These are phyloP conservation scores for Astrothelium macrocarpum DNA, from an alignment of 495 filamentous ascomycete species.

Conservation along the genomic window DNA sequence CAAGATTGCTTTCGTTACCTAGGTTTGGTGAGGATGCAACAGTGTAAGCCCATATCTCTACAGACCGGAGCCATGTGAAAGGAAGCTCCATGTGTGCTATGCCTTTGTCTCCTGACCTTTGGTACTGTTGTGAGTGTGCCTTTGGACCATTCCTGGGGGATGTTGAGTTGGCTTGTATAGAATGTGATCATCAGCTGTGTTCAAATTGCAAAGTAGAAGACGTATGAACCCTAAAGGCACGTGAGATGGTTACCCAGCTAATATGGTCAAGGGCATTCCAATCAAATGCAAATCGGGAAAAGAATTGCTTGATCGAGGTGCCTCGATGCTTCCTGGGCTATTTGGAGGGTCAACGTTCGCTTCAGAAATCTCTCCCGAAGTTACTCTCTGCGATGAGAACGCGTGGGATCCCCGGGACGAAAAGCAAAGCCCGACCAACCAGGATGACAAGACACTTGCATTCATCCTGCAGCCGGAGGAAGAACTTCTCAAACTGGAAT, in stretches of 20 bases:
- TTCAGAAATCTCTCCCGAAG: background rate
- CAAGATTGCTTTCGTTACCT: too few species aligned
- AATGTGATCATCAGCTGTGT: background rate
- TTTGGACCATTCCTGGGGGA: background rate
- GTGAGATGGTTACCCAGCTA: background rate
- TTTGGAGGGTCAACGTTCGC: background rate
- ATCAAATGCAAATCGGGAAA: background rate
- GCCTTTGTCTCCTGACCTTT: too few species aligned
- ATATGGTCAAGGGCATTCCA: background rate
- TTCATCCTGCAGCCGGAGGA: slow-evolving; percentile 1
- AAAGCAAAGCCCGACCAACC: background rate
- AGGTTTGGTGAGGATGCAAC: too few species aligned
- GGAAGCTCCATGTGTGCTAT: too few species aligned
- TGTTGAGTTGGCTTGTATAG: background rate
- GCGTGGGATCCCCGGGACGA: background rate
- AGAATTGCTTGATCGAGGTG: background rate
- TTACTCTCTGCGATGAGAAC: background rate
- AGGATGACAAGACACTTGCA: background rate
- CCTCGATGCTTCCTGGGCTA: background rate
- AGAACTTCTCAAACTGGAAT: background rate
- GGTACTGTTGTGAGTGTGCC: background rate
- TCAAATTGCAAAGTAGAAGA: background rate
- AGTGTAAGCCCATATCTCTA: too few species aligned
- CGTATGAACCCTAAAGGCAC: background rate
- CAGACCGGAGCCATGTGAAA: too few species aligned